These are phyloP conservation scores for Stagonosporopsis rhizophila DNA, from an alignment of 2,329 filamentous ascomycete genomes.

Conservation along the genomic window DNA sequence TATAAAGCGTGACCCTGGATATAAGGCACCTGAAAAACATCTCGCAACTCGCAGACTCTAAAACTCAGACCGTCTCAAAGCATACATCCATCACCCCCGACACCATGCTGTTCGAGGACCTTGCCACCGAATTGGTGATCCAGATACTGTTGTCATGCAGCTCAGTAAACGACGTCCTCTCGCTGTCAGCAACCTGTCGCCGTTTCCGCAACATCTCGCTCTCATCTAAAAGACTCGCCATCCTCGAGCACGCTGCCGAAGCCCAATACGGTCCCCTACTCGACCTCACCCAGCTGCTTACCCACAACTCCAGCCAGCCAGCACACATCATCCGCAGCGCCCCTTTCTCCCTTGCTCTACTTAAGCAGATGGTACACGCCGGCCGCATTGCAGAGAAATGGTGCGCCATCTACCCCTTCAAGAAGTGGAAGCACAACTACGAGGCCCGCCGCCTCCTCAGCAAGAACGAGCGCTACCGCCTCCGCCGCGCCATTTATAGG, in stretches of 20 bases:
- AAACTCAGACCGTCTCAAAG: neutral
- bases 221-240: conserved; percentile 61
- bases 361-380: conserved; percentile 62
- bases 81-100: conserved; percentile 10
- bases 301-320: conserved; percentile 66
- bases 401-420: conserved; percentile 67
- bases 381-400: conserved; percentile 64
- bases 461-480: conserved; percentile 56
- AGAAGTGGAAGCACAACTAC: conserved; percentile 67
- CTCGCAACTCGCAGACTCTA: neutral
- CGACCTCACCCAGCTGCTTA: conserved; percentile 66
- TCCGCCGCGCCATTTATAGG: conserved; percentile 66
- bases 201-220: conserved; percentile 62
- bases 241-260: conserved; percentile 62
- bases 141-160: conserved; percentile 63
- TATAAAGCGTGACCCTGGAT: neutral
- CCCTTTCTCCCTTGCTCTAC: conserved; percentile 61
- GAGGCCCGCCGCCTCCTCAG: conserved; percentile 62
- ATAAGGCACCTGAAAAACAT: neutral
- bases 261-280: conserved; percentile 64
- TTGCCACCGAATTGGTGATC: conserved; percentile 65
- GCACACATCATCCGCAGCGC: conserved; percentile 62
- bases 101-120: conserved; percentile 61
- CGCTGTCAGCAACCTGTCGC: conserved; percentile 62
- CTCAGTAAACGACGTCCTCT: conserved; percentile 61